Percentiles rank a stretch among this genome's conserved stretches.
These are phyloP conservation scores for Emmonsiellopsis sp. DNA, from an alignment of 2,329 filamentous ascomycete genomes.

Conservation along the genomic window DNA sequence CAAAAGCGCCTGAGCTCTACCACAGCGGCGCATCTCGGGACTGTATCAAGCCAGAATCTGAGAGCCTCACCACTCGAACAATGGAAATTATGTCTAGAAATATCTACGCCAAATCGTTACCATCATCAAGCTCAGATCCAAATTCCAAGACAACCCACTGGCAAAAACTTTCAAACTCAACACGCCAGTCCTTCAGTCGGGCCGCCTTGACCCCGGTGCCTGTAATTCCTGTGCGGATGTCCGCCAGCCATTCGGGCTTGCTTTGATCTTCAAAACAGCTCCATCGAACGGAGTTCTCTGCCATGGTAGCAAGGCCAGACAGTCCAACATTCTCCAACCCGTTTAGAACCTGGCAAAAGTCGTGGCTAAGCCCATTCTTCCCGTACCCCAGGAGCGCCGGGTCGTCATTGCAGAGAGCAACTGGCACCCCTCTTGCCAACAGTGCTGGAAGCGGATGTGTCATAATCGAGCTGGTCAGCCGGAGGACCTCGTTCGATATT, in stretches of 20 bases:
- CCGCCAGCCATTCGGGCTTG: slow-evolving; percentile 60
- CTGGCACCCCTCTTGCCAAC: slow-evolving; percentile 73
- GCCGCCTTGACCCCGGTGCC: slow-evolving; percentile 63
- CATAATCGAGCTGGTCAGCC: slow-evolving; percentile 66
- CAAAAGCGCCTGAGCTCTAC: no score
- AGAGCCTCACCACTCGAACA: background rate
- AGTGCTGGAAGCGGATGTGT: slow-evolving; percentile 71
- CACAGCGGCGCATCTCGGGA: no score
- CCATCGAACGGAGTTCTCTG: slow-evolving; percentile 89
- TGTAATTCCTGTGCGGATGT: slow-evolving; percentile 63
- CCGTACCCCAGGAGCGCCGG: slow-evolving; percentile 82
- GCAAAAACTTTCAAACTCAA: slow-evolving; percentile 83
- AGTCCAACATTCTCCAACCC: slow-evolving; percentile 87
- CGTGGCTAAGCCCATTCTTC: slow-evolving; percentile 72
- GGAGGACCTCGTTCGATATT: slow-evolving; percentile 82
- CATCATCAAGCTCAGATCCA: slow-evolving; percentile 21
- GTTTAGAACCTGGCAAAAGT: slow-evolving; percentile 93
- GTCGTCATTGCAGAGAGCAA: slow-evolving; percentile 82
- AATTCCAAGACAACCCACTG: slow-evolving; percentile 80
- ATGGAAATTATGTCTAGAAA: background rate
- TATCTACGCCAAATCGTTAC: background rate
- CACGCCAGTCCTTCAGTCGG: slow-evolving; percentile 67
- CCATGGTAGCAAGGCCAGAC: slow-evolving; percentile 73
- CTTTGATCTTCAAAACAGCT: slow-evolving; percentile 76
- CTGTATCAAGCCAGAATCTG: background rate